A percentile compares a stretch with the other conserved stretches of the same genome.
Evolutionary conservation across 257 asterid species (phyloP).

Genomic region (Fraxinus excelsior): DNA sequence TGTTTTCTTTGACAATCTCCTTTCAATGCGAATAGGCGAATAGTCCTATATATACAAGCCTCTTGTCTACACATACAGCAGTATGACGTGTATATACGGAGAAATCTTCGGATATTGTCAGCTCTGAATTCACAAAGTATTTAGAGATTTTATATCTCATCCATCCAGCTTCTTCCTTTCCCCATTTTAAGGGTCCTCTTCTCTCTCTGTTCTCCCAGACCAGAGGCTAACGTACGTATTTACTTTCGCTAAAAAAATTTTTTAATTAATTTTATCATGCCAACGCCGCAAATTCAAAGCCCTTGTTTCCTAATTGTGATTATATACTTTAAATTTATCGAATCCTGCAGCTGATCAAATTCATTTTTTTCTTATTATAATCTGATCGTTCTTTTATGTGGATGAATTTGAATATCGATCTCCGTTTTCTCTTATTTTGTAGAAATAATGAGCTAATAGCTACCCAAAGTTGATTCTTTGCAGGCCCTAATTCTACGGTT

Average conservation of each 20-base stretch:
- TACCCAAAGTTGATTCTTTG: neutral
- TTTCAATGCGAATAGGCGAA: neutral
- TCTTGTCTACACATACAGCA: neutral
- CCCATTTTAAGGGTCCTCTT: constrained; percentile 54
- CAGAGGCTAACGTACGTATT: constrained; percentile 20
- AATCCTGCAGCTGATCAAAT: constrained; percentile 8
- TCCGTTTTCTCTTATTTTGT: neutral
- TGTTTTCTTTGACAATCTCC: neutral
- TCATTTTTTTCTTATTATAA: constrained; percentile 14
- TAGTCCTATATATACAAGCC: neutral
- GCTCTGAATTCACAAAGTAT: constrained; percentile 38
- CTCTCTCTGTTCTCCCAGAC: constrained; percentile 15
- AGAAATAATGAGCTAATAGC: neutral
- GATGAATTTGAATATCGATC: constrained; percentile 23
- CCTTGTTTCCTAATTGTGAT: neutral
- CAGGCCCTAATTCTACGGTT: constrained; percentile 23
- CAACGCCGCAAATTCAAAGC: constrained; percentile 18
- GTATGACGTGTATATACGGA: constrained; percentile 23
- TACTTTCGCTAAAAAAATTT: neutral
- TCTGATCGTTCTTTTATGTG: constrained; percentile 8
- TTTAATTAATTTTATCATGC: neutral
- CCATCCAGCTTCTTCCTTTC: constrained; percentile 23
- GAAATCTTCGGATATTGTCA: constrained; percentile 48
- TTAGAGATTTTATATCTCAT: constrained; percentile 33
- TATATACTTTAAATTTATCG: constrained; percentile 10